Conservation (phyloP, 2,329 filamentous ascomycete genomes). For the Ceratocystis destructans region DNA sequence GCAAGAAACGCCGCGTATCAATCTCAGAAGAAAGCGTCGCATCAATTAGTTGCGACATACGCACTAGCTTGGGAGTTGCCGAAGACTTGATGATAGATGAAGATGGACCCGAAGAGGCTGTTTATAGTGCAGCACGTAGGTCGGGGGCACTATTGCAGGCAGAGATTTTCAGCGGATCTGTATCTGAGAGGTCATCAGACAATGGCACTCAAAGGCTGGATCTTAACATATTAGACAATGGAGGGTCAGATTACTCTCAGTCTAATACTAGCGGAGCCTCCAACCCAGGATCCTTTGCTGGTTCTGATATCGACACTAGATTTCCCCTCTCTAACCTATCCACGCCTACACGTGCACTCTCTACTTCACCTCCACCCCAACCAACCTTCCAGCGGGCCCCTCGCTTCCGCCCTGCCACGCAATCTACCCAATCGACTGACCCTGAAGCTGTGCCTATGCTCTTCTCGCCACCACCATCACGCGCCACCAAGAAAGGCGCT, state of each 20-base stretch:
- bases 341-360: background rate
- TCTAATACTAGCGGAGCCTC: too few relatives aligned
- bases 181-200: background rate
- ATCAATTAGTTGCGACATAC: background rate
- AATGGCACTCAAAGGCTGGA: background rate
- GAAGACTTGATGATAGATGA: background rate
- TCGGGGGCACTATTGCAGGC: background rate
- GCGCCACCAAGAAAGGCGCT: background rate
- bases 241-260: too few relatives aligned
- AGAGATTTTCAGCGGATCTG: background rate
- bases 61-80: background rate
- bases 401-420: constrained; percentile 28
- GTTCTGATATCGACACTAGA: too few relatives aligned
- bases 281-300: too few relatives aligned
- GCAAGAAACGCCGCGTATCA: constrained; percentile 11
- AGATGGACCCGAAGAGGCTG: background rate
- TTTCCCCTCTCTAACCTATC: too few relatives aligned
- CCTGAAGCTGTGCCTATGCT: constrained; percentile 21
- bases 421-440: constrained; percentile 14
- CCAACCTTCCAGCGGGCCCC: constrained; percentile 30
- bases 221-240: too few relatives aligned
- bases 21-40: background rate
- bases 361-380: constrained; percentile 23
- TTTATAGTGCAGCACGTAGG: constrained; percentile 1
- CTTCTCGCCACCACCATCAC: constrained; percentile 24